Percentiles rank a stretch among this genome's conserved stretches.
These are phyloP conservation scores for Primulina huaijiensis DNA, from an alignment of 257 asterid genomes.

Conservation along the genomic window DNA sequence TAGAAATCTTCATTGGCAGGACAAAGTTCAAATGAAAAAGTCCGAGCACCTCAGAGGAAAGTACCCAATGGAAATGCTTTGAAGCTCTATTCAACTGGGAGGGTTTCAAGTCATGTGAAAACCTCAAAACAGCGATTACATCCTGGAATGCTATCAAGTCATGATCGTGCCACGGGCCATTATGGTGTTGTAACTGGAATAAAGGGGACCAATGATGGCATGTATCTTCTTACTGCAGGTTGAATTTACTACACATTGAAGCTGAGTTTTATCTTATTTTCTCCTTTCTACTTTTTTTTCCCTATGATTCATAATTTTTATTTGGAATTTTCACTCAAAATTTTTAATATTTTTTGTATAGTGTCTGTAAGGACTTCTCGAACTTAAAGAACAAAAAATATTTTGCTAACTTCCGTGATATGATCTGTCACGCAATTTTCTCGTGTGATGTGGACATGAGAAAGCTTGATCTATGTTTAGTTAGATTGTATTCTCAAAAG, in stretches of 20 bases:
- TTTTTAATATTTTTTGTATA: neutral
- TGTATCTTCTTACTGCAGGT: slow-evolving; percentile 99
- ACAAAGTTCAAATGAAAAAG: slow-evolving; percentile 47
- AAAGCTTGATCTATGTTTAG: slow-evolving; percentile 5
- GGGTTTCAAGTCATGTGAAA: slow-evolving; percentile 51
- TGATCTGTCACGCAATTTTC: neutral
- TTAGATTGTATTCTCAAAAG: slow-evolving; percentile 2
- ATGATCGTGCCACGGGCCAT: slow-evolving; percentile 92
- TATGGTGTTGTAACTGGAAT: slow-evolving; percentile 90
- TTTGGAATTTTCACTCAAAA: neutral
- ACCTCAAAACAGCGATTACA: slow-evolving; percentile 76
- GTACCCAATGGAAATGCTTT: slow-evolving; percentile 42
- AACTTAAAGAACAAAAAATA: slow-evolving; percentile 12
- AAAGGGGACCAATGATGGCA: slow-evolving; percentile 83
- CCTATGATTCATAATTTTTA: slow-evolving; percentile 2
- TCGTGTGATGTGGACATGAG: slow-evolving; percentile 8
- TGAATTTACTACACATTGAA: slow-evolving; percentile 25
- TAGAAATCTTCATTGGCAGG: slow-evolving; percentile 61
- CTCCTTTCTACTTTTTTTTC: slow-evolving; percentile 2
- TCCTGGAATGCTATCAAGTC: slow-evolving; percentile 92
- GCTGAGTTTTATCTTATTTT: neutral
- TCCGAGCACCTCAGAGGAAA: slow-evolving; percentile 61
- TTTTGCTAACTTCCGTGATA: slow-evolving; percentile 5
- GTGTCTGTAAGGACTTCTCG: slow-evolving; percentile 1
- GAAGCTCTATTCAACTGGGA: slow-evolving; percentile 49